phyloP scores from a whole-genome alignment of 345 rosid genomes.

The Combretum micranthum region DNA sequence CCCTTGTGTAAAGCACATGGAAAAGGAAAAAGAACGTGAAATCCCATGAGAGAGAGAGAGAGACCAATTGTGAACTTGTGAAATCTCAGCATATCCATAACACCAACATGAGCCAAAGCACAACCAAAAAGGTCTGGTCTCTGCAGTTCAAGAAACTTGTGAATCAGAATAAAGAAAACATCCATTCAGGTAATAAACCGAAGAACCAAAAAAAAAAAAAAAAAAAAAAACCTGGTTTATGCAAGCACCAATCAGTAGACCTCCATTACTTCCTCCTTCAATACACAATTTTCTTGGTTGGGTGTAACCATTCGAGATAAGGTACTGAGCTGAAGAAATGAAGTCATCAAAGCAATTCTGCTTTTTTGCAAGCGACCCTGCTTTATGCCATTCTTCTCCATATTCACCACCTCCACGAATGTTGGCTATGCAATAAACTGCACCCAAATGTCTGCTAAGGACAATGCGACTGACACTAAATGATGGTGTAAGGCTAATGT shows the following conservation, averaged over 20 bases:
- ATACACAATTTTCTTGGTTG: slow-evolving; percentile 67
- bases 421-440: slow-evolving; percentile 71
- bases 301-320: slow-evolving; percentile 73
- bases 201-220: slow-evolving; percentile 4
- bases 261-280: slow-evolving; percentile 97
- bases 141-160: slow-evolving; percentile 22
- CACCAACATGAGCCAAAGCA: slow-evolving; percentile 97
- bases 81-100: slow-evolving; percentile 96
- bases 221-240: slow-evolving; percentile 65
- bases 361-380: slow-evolving; percentile 68
- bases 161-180: neutral
- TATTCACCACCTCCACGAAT: slow-evolving; percentile 98
- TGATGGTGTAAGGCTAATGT: slow-evolving; percentile 59
- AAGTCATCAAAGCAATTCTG: slow-evolving; percentile 94
- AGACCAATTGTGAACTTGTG: slow-evolving; percentile 92
- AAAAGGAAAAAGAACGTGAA: neutral
- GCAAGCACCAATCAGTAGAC: slow-evolving; percentile 89
- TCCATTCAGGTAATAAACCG: neutral
- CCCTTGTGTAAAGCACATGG: no score
- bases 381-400: slow-evolving; percentile 96
- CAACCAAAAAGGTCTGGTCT: slow-evolving; percentile 98
- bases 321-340: slow-evolving; percentile 67
- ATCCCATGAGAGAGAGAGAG: slow-evolving; percentile 8
- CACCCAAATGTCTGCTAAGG: slow-evolving; percentile 73
- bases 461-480: slow-evolving; percentile 62